Conservation (phyloP, 2,329 filamentous ascomycete species). For the Colletotrichum sp. region DNA sequence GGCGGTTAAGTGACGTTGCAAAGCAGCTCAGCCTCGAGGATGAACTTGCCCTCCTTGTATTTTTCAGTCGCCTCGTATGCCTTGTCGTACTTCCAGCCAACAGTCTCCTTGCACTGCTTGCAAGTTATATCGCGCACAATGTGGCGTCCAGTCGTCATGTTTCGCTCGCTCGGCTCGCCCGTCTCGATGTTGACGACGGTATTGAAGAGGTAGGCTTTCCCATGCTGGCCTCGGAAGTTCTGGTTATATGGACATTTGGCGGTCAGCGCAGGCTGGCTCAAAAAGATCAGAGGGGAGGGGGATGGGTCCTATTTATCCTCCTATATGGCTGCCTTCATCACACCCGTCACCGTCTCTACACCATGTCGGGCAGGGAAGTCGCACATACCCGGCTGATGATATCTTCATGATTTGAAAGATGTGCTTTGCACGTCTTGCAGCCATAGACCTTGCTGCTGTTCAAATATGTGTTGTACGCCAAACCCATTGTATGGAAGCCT, state of each 20-base stretch:
- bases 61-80: conserved; percentile 91
- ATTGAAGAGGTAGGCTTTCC: conserved; percentile 97
- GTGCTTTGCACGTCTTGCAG: conserved; percentile 94
- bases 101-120: conserved; percentile 87
- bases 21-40: conserved; percentile 89
- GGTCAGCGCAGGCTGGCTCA: neutral
- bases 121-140: conserved; percentile 93
- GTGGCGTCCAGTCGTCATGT: conserved; percentile 97
- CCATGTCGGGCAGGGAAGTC: neutral
- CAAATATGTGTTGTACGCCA: conserved; percentile 91
- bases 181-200: conserved; percentile 88
- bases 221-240: conserved; percentile 98
- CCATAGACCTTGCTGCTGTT: conserved; percentile 87
- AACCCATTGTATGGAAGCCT: conserved; percentile 68
- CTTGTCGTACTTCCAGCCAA: conserved; percentile 99
- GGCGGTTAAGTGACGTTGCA: conserved; percentile 71
- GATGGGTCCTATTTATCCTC: neutral
- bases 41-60: conserved; percentile 99
- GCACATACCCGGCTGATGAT: conserved; percentile 86
- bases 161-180: conserved; percentile 88
- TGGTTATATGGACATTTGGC: conserved; percentile 43
- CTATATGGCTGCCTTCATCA: neutral
- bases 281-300: neutral
- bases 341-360: neutral
- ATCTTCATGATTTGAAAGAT: conserved; percentile 93